phyloP scores from a whole-genome alignment of 768 basidiomycete genomes.

The Daedalea quercina region DNA sequence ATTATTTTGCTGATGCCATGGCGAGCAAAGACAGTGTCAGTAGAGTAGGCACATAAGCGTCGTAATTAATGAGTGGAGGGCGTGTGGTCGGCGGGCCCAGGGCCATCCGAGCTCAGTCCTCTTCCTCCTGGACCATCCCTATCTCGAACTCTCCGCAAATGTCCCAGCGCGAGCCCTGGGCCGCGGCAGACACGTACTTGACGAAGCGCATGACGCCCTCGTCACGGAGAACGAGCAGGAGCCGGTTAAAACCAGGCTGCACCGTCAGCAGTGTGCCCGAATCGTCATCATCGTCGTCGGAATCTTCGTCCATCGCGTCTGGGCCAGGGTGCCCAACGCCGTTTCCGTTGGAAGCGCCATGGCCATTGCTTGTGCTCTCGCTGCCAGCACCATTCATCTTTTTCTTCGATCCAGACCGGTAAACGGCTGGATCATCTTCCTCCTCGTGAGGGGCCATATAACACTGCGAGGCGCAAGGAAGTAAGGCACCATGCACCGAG shows the following conservation, averaged over 20 bases:
- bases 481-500: slow-evolving; percentile 5
- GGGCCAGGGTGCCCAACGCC: slow-evolving; percentile 8
- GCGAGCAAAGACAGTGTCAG: background rate
- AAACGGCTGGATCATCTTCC: slow-evolving; percentile 93
- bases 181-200: slow-evolving; percentile 89
- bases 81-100: background rate
- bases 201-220: slow-evolving; percentile 92
- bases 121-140: slow-evolving; percentile 63
- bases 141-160: slow-evolving; percentile 89
- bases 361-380: slow-evolving; percentile 12
- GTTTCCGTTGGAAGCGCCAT: slow-evolving; percentile 15
- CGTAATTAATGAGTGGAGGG: background rate
- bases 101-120: background rate
- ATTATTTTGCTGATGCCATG: background rate
- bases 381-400: slow-evolving; percentile 8
- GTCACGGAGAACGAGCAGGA: slow-evolving; percentile 86
- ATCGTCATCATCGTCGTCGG: slow-evolving; percentile 52
- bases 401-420: slow-evolving; percentile 44
- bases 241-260: slow-evolving; percentile 83
- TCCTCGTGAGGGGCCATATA: slow-evolving; percentile 95
- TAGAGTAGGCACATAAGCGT: background rate
- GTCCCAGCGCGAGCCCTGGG: slow-evolving; percentile 91
- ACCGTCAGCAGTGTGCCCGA: slow-evolving; percentile 81
- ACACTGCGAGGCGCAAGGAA: slow-evolving; percentile 40
- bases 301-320: slow-evolving; percentile 28